These are phyloP conservation scores for Cyberlindnera veronae DNA, from an alignment of 805 yeast genomes.

Conservation along the genomic window DNA sequence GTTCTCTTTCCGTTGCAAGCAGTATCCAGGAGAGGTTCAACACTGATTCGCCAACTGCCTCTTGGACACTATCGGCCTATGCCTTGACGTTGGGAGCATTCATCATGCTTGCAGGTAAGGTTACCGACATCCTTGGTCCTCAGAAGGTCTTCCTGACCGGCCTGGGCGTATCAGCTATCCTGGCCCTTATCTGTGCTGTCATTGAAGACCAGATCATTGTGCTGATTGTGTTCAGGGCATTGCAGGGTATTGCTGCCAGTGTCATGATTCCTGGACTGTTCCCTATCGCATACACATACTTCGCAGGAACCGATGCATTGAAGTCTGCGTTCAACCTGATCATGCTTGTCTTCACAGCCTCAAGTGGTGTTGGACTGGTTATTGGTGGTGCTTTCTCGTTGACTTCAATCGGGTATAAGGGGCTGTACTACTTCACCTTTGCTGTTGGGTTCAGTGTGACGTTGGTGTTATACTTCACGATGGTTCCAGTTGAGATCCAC, in stretches of 20 bases:
- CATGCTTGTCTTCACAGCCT: conserved; percentile 27
- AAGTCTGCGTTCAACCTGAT: conserved; percentile 27
- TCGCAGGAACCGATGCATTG: conserved; percentile 27
- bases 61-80: conserved; percentile 42
- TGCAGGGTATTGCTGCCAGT: conserved; percentile 44
- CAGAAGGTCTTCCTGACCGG: conserved; percentile 26
- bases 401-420: conserved; percentile 28
- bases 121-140: conserved; percentile 41
- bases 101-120: conserved; percentile 38
- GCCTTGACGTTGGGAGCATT: conserved; percentile 42
- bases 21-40: conserved; percentile 4
- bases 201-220: conserved; percentile 32
- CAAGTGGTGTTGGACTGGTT: conserved; percentile 37
- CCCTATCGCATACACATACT: conserved; percentile 31
- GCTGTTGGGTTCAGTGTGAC: conserved; percentile 31
- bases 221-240: conserved; percentile 40
- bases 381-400: conserved; percentile 44
- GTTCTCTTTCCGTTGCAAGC: conserved; percentile 4
- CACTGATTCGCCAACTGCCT: conserved; percentile 27
- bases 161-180: conserved; percentile 23
- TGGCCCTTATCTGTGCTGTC: conserved; percentile 34
- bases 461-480: conserved; percentile 25
- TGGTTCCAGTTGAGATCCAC: conserved; percentile 29
- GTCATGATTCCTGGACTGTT: conserved; percentile 37
- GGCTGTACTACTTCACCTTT: conserved; percentile 37